Base-by-base conservation (phyloP, 192 early-diverging fungal species). In the Podila horticola region DNA sequence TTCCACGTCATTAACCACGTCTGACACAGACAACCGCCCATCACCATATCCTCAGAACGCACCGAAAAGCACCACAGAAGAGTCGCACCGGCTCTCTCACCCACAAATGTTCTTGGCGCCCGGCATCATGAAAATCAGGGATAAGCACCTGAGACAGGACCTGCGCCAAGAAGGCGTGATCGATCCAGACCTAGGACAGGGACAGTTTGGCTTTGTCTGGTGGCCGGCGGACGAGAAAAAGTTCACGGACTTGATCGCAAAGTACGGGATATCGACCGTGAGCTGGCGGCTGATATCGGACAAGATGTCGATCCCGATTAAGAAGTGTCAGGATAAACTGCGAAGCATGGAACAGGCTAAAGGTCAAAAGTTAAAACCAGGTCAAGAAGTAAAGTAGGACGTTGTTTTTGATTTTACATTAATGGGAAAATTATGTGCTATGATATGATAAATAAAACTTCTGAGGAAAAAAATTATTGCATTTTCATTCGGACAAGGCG, bases 401-500 rank as follows among this genome's bases (percentile, higher is more conserved):
- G 31, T 52, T 22, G 9, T 24, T 55, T 24, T n/a, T 24, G 4
- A 10, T 38, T 38, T 3, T 0, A 38, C 36, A 38, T 38, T 38
- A 38, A 38, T 38, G 1, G 8, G 8, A 38, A 10, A 38, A 38
- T 41, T 41, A 45, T 45, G 1, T 45, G 41, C 41, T 45, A 45
- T 45, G 11, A 17, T 15, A 17, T 45, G 3, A 12, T 45, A 17
- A 13, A 60, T 17, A 29, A n/a, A n/a, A n/a, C n/a, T n/a, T n/a
- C n/a, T 4, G 30, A 60, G 30, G 58, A 12, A 29, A 19, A 30
- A 33, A 31, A 31, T 2, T 29, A 38, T 34, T 34, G 45, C 64
- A 71, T 62, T 24, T 71, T 79, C 17, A 71, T 48, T 30, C 41
- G 45, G 20, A 71, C 64, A 2, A 71, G 19, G 13, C 75, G 75